Evolutionary conservation across 2,329 filamentous ascomycete genomes (phyloP).

Genomic region (Fusarium mangiferae): DNA sequence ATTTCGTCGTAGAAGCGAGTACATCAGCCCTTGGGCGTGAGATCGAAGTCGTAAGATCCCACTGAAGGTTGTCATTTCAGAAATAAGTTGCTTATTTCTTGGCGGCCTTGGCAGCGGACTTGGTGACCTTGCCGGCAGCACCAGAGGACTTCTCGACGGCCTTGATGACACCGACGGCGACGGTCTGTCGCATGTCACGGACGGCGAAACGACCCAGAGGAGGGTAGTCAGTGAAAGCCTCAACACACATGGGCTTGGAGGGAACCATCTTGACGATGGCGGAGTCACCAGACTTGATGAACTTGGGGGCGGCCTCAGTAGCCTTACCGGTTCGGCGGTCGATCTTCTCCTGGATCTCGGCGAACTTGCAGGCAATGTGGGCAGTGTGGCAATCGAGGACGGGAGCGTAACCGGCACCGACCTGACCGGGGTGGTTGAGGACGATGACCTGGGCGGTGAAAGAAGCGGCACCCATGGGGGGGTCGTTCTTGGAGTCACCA

Average conservation of each 20-base stretch:
- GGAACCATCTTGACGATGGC: slow-evolving; percentile 99
- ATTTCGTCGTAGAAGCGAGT: slow-evolving; percentile 59
- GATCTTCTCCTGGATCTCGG: slow-evolving; percentile 99
- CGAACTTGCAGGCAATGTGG: slow-evolving; percentile 99
- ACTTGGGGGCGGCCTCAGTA: slow-evolving; percentile 91
- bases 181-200: slow-evolving; percentile 95
- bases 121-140: slow-evolving; percentile 73
- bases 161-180: slow-evolving; percentile 97
- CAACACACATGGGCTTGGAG: slow-evolving; percentile 99
- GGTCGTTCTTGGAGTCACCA: slow-evolving; percentile 99
- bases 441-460: slow-evolving; percentile 99
- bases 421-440: slow-evolving; percentile 99
- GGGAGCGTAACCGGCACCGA: slow-evolving; percentile 98
- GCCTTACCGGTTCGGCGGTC: slow-evolving; percentile 99
- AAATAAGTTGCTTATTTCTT: slow-evolving; percentile 72
- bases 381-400: slow-evolving; percentile 99
- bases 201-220: slow-evolving; percentile 99
- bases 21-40: slow-evolving; percentile 47
- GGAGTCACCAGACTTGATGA: slow-evolving; percentile 99
- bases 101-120: slow-evolving; percentile 77
- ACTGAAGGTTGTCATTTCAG: slow-evolving; percentile 38
- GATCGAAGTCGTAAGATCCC: slow-evolving; percentile 42
- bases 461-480: slow-evolving; percentile 84
- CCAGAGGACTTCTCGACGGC: slow-evolving; percentile 73
- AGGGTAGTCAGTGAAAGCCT: slow-evolving; percentile 99